phyloP scores from a whole-genome alignment of 2,329 filamentous ascomycete species.

The Ascocoryne sarcoides region DNA sequence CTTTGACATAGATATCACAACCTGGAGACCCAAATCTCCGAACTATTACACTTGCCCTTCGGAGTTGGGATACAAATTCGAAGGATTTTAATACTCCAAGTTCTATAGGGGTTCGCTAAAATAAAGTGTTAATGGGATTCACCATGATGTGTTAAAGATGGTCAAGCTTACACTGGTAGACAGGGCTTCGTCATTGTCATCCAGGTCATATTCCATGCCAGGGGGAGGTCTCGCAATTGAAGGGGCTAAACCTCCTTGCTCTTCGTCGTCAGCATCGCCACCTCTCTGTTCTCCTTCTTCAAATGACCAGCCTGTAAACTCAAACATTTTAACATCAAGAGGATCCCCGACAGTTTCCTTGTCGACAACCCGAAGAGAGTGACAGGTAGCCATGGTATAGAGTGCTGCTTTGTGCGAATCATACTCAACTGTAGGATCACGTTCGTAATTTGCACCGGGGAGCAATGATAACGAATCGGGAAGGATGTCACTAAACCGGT shows the following conservation, averaged over 20 bases:
- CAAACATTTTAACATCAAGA: conserved; percentile 96
- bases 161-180: conserved; percentile 17
- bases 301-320: conserved; percentile 88
- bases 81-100: conserved; percentile 86
- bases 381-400: conserved; percentile 95
- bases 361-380: conserved; percentile 81
- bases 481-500: conserved; percentile 68
- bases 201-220: conserved; percentile 46
- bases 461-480: conserved; percentile 54
- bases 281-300: conserved; percentile 72
- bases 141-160: background rate
- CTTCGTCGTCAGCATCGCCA: conserved; percentile 60
- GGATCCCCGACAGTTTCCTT: conserved; percentile 87
- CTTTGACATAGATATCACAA: conserved; percentile 88
- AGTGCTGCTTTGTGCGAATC: conserved; percentile 60
- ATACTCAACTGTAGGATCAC: conserved; percentile 51
- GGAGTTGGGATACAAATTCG: conserved; percentile 88
- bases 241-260: conserved; percentile 69
- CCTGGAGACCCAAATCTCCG: conserved; percentile 78
- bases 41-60: conserved; percentile 87
- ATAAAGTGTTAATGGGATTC: background rate
- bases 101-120: conserved; percentile 53
- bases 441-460: conserved; percentile 41
- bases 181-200: conserved; percentile 36
- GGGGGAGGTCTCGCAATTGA: conserved; percentile 78